A percentile compares a stretch with the other conserved stretches of the same genome.
phyloP scores from a whole-genome alignment of 805 yeast species.

The Myxozyma mucilagina region DNA sequence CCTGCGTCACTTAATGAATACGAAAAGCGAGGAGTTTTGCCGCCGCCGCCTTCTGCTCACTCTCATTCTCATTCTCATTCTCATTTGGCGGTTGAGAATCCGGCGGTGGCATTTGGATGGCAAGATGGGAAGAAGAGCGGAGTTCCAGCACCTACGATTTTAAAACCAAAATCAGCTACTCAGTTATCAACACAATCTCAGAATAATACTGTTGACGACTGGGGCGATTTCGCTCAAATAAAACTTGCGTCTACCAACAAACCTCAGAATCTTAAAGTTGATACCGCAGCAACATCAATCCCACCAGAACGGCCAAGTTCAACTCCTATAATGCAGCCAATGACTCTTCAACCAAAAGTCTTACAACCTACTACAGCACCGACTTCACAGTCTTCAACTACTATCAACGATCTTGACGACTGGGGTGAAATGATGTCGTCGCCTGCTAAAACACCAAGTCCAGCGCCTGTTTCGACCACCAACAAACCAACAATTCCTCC shows the following conservation, averaged over 20 bases:
- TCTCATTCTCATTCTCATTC: background rate
- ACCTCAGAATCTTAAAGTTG: background rate
- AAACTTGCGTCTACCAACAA: background rate
- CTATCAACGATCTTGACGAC: constrained; percentile 13
- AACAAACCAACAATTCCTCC: background rate
- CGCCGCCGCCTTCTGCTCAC: constrained; percentile 1
- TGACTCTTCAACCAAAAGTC: background rate
- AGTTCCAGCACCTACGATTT: background rate
- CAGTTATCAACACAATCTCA: background rate
- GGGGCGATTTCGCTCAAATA: constrained; percentile 11
- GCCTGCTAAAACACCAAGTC: background rate
- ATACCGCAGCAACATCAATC: background rate
- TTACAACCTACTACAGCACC: constrained; percentile 3
- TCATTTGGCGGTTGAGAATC: background rate
- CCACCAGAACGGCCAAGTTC: background rate
- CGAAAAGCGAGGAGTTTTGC: background rate
- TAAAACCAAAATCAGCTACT: background rate
- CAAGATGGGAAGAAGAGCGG: background rate
- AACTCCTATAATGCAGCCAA: constrained; percentile 9
- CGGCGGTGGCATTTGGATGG: constrained; percentile 20
- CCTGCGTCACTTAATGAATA: constrained; percentile 2
- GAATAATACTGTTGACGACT: constrained; percentile 2
- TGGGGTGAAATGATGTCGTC: constrained; percentile 24
- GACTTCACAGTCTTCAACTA: background rate
- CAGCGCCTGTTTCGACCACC: background rate